Base-by-base conservation (phyloP, 2,329 filamentous ascomycete genomes). In the Sordariomycetes sp. region DNA sequence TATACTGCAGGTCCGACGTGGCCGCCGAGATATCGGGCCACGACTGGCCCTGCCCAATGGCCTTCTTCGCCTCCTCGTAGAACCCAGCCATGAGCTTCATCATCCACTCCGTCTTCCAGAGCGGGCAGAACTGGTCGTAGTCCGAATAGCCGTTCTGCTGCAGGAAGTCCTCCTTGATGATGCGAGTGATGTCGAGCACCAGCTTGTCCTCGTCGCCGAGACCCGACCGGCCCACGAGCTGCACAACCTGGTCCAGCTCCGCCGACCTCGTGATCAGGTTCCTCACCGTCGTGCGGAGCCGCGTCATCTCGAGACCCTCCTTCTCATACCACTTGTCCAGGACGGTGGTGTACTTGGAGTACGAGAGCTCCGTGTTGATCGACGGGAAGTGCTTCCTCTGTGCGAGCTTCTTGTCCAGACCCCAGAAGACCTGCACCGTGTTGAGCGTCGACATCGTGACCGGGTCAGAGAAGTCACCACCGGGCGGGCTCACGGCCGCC, bases 61-160 rank as follows among this genome's bases (percentile, higher is more conserved):
- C 90, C 82, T 96, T 97, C 72, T 97, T 92, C 25, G 90, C 86
- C 77, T 99, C 94, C 67, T 99, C 95, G 70, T 96, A 90, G 82
- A 92, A 99, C 59, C 86, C 89, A 79, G 99, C 89, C 85, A 99
- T 97, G 62, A 90, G 87, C 82, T 95, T 96, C 94, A 99, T 99
- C 94, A 99, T 97, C 86, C 94, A 99, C 72, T 95, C 88, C 0
- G 94, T 99, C 86, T 99, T 99, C 94, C 94, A 99, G 67, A 99
- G 82, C 54, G 94, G 94, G 69, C 94, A 99, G 84, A 95, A 99
- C 76, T 97, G 91, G 69, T 99, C 94, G 70, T 99, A 97, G 73
- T 97, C 90, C 64, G 88, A 94, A 82, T 99, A 99, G 62, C 94
- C 94, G 76, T 99, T 99, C 73, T 99, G 94, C 75, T 99, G 94